Evolutionary conservation across 306 rosid species (phyloP), one percentile per base, ranked within the genome.

Genomic region (Citrullus colocynthis): DNA sequence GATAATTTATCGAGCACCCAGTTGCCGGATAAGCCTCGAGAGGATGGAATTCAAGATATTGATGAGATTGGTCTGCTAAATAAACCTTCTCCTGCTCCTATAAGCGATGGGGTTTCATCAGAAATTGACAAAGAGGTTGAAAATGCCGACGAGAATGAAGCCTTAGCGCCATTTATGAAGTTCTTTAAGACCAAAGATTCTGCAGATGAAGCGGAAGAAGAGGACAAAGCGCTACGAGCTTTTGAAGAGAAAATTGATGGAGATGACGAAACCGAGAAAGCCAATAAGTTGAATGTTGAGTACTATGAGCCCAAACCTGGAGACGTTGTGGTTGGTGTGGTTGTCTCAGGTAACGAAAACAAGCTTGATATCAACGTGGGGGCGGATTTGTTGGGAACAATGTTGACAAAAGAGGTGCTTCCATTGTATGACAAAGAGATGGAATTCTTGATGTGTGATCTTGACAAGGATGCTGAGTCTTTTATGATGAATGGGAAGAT

Each of bases 351-450:
- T 9, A 90, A 92, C 74, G 97, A 92, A 76, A 89, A 95, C 85
- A 95, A 87, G 84, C 93, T 95, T 51, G 98, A 95, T 78, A 84
- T 95, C 37, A 89, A 87, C 78, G 87, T 95, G 4, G 98, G 98
- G 51, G 97, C 98, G 8, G 97, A 95, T 77, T 79, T 90, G n/a
- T 63, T 95, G 63, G 98, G 97, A 41, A 89, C 96, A 65, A 92
- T 95, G 98, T 85, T 95, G 88, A 95, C 98, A 6, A 95, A 95
- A 88, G 98, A 95, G 82, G 97, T 90, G 83, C 90, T 95, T 81
- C 98, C 97, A 16, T 84, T 95, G 87, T 90, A 95, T 81, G 91
- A 83, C 60, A 92, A 88, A 79, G 98, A 95, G 83, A 84, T 89
- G 85, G 98, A 92, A n/a, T 77, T 76, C 88, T 89, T 95, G 83